Base-by-base conservation (phyloP, 1,284 basidiomycete genomes). In the Wolfiporia cocos region DNA sequence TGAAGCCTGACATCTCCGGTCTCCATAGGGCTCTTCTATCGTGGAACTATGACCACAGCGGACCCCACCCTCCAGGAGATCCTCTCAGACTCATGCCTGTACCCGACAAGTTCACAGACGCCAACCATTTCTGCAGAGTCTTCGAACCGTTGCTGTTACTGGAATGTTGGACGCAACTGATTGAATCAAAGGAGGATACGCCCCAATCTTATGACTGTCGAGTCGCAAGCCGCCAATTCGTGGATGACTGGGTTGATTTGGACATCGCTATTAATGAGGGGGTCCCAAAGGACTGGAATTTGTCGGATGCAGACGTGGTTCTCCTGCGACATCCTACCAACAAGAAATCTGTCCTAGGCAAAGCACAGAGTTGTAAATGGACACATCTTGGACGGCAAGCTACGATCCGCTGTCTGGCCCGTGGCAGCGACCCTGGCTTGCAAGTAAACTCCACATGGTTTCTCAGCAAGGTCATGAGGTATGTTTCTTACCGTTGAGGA, bases 161-260 rank as follows among this genome's bases (percentile, higher is more conserved):
- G 46, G 96, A 99, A 64, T 85, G 89, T 49, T 98, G 96, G 94
- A 81, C 87, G 22, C 92, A 97, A 56, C 75, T 98, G 43, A 58
- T 70, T 26, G 77, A 90, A 57, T 79, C 91, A 22, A 86, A 90
- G 54, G 81, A 87, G 43, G 76, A 82, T 41, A 55, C 57, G 4
- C 70, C 69, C 30, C 73, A 80, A 7, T 63, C 65, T 1, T 74
- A 80, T 44, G 68, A 73, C 17, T 76, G 74, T 61, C 76, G 73
- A 44, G 71, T 92, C 34, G 68, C 66, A 24, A 74, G 76, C 11
- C 77, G 84, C 18, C 74, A 76, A 49, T 84, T 76, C 52, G 71
- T 75, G 3, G 82, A 89, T 53, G 77, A 82, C 46, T 91, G 81
- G 67, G 56, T 88, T 18, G 83, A 88, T 48, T 56, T 94, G 20